Base-by-base conservation (phyloP, 768 basidiomycete species). In the Flagelloscypha sp. region DNA sequence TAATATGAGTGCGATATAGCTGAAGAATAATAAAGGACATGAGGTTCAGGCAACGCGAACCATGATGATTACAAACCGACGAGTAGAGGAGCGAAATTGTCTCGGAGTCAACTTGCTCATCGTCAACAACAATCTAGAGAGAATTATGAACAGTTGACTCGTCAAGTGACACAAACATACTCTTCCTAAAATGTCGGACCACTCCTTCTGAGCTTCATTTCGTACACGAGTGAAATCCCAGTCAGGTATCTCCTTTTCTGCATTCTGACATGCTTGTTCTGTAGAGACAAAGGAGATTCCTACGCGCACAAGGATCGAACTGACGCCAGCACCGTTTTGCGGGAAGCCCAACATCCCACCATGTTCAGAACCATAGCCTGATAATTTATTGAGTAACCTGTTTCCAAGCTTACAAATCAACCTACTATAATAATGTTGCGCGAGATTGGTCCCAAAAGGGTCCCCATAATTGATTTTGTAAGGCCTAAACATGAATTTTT, bases 221-320 rank as follows among this genome's bases (percentile, higher is more conserved):
- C 61, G 58, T 3, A 75, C 69, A 5, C 50, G 48, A 3, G 70
- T 67, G 45, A 79, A 78, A 41, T 74, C 68, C 44, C 68, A 77
- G 38, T 67, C 56, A 0, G 72, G 69, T 6, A 81, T 74, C 46
- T 81, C 79, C 28, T 66, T 59, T 41, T 75, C 70, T 2, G 76
- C 77, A 41, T 76, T 79, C 3, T 56, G 44, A 45, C 77, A 81
- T 0, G 79, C 79, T 44, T 79, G 77, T 1, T 62, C 63, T 15
- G 61, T 58, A 4, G 77, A 79, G 34, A 79, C 72, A 43, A 79
- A 67, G 1, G 76, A 79, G 5, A 81, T 67, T n/a, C 79, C 77
- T 3, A 73, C 67, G n/a, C 77, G 71, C 1, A 62, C 74, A 15
- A 76, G 58, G 38, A 81, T 70, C 1, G 63, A 57, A 1, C 69